phyloP scores from a whole-genome alignment of 129 eudicot genomes.

The Mikania micrantha region DNA sequence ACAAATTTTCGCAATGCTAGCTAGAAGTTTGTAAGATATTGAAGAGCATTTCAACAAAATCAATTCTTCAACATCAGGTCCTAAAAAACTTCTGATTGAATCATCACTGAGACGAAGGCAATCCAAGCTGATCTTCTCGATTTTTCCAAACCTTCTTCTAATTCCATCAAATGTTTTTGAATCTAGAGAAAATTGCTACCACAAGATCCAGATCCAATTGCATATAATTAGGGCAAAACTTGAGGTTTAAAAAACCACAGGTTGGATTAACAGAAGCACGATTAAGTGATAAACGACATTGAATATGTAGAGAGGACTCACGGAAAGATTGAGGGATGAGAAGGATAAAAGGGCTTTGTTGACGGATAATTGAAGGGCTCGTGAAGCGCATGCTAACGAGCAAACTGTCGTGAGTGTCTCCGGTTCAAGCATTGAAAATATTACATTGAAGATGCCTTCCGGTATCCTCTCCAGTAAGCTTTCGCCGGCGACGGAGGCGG shows the following conservation, averaged over 20 bases:
- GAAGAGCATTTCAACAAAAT: constrained; percentile 55
- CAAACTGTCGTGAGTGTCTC: constrained; percentile 43
- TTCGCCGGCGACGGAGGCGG: constrained; percentile 7
- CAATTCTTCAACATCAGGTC: constrained; percentile 42
- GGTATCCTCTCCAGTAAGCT: constrained; percentile 34
- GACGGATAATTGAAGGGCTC: constrained; percentile 27
- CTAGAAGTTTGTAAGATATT: constrained; percentile 35
- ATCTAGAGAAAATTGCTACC: constrained; percentile 43
- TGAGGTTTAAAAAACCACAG: background rate
- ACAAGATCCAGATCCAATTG: constrained; percentile 7
- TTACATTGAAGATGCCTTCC: constrained; percentile 30
- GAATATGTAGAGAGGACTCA: constrained; percentile 19
- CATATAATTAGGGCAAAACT: background rate
- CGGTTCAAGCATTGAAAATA: constrained; percentile 30
- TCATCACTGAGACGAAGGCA: constrained; percentile 44
- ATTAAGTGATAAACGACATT: background rate
- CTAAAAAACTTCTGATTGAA: constrained; percentile 32
- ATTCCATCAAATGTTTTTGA: constrained; percentile 23
- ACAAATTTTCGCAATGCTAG: constrained; percentile 37
- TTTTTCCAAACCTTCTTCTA: constrained; percentile 19
- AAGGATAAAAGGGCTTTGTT: constrained; percentile 36
- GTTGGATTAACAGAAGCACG: background rate
- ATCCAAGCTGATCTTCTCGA: constrained; percentile 44
- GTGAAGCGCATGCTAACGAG: constrained; percentile 41
- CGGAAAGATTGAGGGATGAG: constrained; percentile 61